Evolutionary conservation across 306 rosid species (phyloP).

Genomic region (Mucuna pruriens): DNA sequence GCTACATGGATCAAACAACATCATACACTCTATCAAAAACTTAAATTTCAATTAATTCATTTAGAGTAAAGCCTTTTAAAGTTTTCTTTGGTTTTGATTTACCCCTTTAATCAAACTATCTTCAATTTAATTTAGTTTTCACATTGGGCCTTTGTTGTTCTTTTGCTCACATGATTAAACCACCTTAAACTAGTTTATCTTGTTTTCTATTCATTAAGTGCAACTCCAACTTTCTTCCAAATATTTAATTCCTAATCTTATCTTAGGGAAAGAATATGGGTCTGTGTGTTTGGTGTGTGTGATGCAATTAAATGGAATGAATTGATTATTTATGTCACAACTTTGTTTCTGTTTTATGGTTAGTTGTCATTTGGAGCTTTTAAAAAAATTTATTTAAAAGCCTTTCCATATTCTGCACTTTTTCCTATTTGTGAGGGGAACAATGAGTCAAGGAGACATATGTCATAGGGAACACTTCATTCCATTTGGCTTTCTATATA

Average conservation of each 20-base stretch:
- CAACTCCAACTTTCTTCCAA: neutral
- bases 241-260: neutral
- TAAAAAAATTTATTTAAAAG: neutral
- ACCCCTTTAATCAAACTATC: constrained; percentile 14
- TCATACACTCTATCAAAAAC: neutral
- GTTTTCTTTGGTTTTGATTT: neutral
- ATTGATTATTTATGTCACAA: neutral
- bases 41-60: neutral
- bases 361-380: constrained; percentile 13
- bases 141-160: neutral
- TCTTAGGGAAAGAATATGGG: neutral
- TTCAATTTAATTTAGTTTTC: constrained; percentile 11
- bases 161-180: neutral
- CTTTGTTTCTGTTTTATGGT: constrained; percentile 28
- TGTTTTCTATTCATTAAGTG: constrained; percentile 4
- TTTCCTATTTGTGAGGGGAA: constrained; percentile 8
- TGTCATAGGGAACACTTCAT: neutral
- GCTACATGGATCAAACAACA: neutral
- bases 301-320: constrained; percentile 34
- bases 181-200: neutral
- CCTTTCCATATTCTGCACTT: neutral
- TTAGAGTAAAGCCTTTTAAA: neutral
- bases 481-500: constrained; percentile 14
- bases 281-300: neutral
- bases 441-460: neutral